Conservation (phyloP, 2,329 filamentous ascomycete species). For the Ramularia collo-cygni region DNA sequence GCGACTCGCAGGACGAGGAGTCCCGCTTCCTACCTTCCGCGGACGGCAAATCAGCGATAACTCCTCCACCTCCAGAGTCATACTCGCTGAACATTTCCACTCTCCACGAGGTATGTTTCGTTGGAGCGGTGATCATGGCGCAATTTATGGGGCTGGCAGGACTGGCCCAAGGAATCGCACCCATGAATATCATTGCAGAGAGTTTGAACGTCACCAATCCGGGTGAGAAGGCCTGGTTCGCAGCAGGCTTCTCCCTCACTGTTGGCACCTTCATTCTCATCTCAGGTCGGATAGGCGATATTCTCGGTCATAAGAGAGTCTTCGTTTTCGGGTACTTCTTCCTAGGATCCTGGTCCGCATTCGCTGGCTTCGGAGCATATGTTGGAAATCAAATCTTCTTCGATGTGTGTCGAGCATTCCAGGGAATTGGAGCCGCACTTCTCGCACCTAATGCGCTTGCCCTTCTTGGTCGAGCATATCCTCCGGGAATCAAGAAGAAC, state of each 20-base stretch:
- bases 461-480: slow-evolving; percentile 30
- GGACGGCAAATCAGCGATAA: neutral
- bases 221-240: slow-evolving; percentile 39
- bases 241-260: slow-evolving; percentile 37
- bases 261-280: slow-evolving; percentile 42
- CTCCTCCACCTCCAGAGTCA: neutral
- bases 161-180: slow-evolving; percentile 29
- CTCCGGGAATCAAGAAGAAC: slow-evolving; percentile 33
- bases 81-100: slow-evolving; percentile 13
- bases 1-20: slow-evolving; percentile 13
- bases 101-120: slow-evolving; percentile 21
- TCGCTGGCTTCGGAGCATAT: slow-evolving; percentile 36
- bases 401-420: slow-evolving; percentile 34
- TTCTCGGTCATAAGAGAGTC: slow-evolving; percentile 37
- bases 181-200: slow-evolving; percentile 40
- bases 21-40: neutral
- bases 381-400: slow-evolving; percentile 24
- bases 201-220: slow-evolving; percentile 35
- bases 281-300: slow-evolving; percentile 38
- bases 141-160: slow-evolving; percentile 25
- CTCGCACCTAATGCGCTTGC: slow-evolving; percentile 34
- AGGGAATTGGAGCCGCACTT: slow-evolving; percentile 35
- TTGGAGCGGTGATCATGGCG: slow-evolving; percentile 22
- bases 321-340: slow-evolving; percentile 35
- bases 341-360: slow-evolving; percentile 35